These are phyloP conservation scores for Blastomyces emzantsi DNA, from an alignment of 2,329 filamentous ascomycete species.

Conservation along the genomic window DNA sequence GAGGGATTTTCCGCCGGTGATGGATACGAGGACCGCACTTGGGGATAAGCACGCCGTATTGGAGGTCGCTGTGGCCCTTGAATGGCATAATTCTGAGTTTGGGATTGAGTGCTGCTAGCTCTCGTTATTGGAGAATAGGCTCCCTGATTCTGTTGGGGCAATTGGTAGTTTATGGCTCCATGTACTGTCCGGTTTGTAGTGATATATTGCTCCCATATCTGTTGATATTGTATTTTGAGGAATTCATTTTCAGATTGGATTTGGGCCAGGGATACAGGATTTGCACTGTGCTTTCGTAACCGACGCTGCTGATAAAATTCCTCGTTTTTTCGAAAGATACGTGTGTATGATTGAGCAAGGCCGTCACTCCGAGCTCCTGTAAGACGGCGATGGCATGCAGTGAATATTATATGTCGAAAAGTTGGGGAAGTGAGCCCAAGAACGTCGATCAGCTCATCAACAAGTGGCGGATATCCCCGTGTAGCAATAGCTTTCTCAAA, in stretches of 20 bases:
- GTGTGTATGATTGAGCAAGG: not conserved
- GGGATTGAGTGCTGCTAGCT: not conserved
- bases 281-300: not conserved
- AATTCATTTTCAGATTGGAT: conserved; percentile 16
- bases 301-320: conserved; percentile 17
- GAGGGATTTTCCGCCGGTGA: not conserved
- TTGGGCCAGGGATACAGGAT: conserved; percentile 7
- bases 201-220: not conserved
- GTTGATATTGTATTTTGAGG: conserved; percentile 17
- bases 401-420: conserved; percentile 48
- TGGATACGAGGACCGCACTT: not conserved
- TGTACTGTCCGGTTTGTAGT: not conserved
- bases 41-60: not conserved
- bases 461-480: conserved; percentile 46
- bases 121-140: not conserved
- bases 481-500: conserved; percentile 27
- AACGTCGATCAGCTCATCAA: conserved; percentile 38
- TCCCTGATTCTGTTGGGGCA: not conserved
- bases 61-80: not conserved
- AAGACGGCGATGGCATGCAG: conserved; percentile 25
- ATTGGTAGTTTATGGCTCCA: not conserved
- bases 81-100: not conserved
- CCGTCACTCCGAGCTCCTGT: not conserved
- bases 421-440: conserved; percentile 44
- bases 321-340: conserved; percentile 13